Percentiles rank a stretch among this genome's conserved stretches.
These are phyloP conservation scores for Tetrahymena elliotti DNA, from an alignment of 73 alveolate species.

Conservation along the genomic window DNA sequence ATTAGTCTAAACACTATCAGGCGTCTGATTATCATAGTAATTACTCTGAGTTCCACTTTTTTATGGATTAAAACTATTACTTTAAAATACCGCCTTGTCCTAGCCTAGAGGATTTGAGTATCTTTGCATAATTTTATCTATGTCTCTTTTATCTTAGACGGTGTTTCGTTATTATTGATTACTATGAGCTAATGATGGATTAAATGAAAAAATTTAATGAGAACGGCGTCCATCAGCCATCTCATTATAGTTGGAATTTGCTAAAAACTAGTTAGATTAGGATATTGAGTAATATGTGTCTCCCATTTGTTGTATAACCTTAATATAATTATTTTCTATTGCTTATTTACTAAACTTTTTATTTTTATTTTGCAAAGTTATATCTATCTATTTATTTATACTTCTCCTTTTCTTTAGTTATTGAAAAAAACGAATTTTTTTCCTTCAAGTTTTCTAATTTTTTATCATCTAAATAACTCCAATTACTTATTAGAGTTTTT, in stretches of 20 bases:
- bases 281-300: not conserved
- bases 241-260: not conserved
- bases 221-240: not conserved
- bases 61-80: not conserved
- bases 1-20: not conserved
- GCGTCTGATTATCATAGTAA: not conserved
- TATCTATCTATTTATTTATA: not conserved
- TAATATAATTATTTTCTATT: too few species aligned
- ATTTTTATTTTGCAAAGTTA: not conserved
- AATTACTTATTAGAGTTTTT: not conserved
- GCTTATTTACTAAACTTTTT: not conserved
- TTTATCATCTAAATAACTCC: not conserved
- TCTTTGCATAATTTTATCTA: not conserved
- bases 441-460: not conserved
- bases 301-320: not conserved
- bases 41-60: not conserved
- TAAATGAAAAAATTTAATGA: not conserved
- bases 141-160: not conserved
- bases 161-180: not conserved
- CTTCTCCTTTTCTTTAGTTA: not conserved
- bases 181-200: not conserved
- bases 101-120: not conserved
- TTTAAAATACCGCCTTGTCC: not conserved
- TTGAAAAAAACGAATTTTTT: not conserved
- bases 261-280: not conserved